These are phyloP conservation scores for Hymenoscyphus linearis DNA, from an alignment of 2,329 filamentous ascomycete genomes.

Conservation along the genomic window DNA sequence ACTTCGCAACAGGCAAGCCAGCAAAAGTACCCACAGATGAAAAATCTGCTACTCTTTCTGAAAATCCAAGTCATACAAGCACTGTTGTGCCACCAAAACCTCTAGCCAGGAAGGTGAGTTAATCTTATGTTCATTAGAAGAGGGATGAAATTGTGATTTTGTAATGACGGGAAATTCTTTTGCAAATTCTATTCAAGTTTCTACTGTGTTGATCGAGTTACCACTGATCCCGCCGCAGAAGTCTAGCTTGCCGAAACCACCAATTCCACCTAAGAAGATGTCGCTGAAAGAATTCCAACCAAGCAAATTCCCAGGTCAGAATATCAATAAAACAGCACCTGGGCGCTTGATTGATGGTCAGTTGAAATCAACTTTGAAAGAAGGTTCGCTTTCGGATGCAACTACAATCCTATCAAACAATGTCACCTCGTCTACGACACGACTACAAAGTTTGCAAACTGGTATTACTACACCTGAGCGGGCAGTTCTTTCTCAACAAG, in stretches of 20 bases:
- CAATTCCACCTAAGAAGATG: background rate
- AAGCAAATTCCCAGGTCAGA: background rate
- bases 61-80: background rate
- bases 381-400: background rate
- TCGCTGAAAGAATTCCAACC: background rate
- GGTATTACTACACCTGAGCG: background rate
- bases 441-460: background rate
- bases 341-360: background rate
- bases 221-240: background rate
- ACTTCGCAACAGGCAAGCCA: background rate
- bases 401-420: background rate
- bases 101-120: background rate
- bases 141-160: too few species aligned
- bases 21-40: background rate
- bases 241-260: background rate
- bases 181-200: too few species aligned
- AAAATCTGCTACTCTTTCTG: background rate
- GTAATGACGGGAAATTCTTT: too few species aligned
- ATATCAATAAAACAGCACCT: background rate
- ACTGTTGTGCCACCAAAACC: background rate
- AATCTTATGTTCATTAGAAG: background rate
- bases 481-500: constrained; percentile 2
- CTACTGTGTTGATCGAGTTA: background rate
- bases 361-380: background rate
- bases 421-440: background rate